Evolutionary conservation across 176 grass and related monocot species (phyloP), one percentile per base, ranked within the genome.

Genomic region (Aechmea fasciata): DNA sequence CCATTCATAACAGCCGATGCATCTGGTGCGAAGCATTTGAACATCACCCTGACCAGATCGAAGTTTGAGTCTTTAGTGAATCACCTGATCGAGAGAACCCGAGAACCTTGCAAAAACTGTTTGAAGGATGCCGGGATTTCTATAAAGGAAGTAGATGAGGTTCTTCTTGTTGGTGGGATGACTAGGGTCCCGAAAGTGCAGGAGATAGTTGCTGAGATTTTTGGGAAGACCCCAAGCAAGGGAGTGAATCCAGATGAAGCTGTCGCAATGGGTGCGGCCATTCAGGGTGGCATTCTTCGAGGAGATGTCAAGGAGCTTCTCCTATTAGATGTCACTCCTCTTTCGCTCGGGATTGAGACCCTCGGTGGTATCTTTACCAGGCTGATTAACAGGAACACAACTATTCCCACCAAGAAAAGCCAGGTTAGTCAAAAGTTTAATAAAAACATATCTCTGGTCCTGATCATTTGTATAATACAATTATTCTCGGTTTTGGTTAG

Each of bases 271-370:
- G 88, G 88, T 18, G 84, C 88, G 50, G 81, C 88, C 17, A 70
- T 91, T 59, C 88, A 91, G 75, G 88, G 88, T 67, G 88, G 88
- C 47, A 91, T 91, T 73, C 81, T 91, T 5, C 76, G 81, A 63
- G 88, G 88, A 79, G 88, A 91, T 87, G 88, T 91, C 3, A 91
- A 91, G 67, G 88, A 91, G 88, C 84, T 91, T 48, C 81, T 91
- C 11, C 78, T 91, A 26, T 77, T 91, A 25, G 88, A 87, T 70
- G 78, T 91, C 17, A 91, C 88, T 47, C 88, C 88, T 50, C 82
- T 91, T 18, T 91, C 88, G 3, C 81, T 91, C 49, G 88, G 88
- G 76, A 91, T 87, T 70, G 88, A 91, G 71, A 91, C 88, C 0
- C 88, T 91, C 2, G 88, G 88, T 73, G 84, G 88, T 76, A 87